Conservation (phyloP, 2,329 filamentous ascomycete species). For the Cladosporium sp. region DNA sequence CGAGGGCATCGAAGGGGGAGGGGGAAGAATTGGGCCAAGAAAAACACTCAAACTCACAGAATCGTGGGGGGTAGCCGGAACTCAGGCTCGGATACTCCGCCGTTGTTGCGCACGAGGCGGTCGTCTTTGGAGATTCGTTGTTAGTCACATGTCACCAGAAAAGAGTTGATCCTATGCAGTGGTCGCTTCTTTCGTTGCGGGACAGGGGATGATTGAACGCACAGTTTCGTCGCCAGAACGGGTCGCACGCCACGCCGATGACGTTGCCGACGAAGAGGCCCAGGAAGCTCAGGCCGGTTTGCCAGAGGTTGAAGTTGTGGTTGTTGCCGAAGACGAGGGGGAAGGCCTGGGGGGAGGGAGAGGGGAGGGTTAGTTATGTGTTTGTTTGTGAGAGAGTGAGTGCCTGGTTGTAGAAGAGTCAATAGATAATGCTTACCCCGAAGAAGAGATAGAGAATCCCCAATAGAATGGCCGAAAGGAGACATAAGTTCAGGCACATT, state of each 20-base stretch:
- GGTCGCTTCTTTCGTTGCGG: too few relatives aligned
- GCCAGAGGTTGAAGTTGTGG: constrained; percentile 74
- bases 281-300: constrained; percentile 75
- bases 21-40: too few relatives aligned
- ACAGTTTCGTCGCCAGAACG: constrained; percentile 60
- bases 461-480: constrained; percentile 79
- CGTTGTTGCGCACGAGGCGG: constrained; percentile 53
- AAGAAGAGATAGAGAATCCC: constrained; percentile 90
- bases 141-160: too few relatives aligned
- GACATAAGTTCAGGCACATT: constrained; percentile 78
- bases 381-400: too few relatives aligned
- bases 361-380: too few relatives aligned
- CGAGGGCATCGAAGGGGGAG: too few relatives aligned
- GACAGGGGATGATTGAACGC: too few relatives aligned
- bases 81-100: constrained; percentile 71
- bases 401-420: too few relatives aligned
- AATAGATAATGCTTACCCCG: constrained; percentile 43
- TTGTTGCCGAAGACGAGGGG: constrained; percentile 70
- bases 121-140: too few relatives aligned
- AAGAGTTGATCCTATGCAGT: too few relatives aligned
- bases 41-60: constrained; percentile 30
- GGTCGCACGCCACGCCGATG: constrained; percentile 57
- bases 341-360: constrained; percentile 55
- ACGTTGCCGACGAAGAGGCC: constrained; percentile 68
- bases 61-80: constrained; percentile 70